Conservation (phyloP, 1,284 basidiomycete species). For the Pholiota adiposa region DNA sequence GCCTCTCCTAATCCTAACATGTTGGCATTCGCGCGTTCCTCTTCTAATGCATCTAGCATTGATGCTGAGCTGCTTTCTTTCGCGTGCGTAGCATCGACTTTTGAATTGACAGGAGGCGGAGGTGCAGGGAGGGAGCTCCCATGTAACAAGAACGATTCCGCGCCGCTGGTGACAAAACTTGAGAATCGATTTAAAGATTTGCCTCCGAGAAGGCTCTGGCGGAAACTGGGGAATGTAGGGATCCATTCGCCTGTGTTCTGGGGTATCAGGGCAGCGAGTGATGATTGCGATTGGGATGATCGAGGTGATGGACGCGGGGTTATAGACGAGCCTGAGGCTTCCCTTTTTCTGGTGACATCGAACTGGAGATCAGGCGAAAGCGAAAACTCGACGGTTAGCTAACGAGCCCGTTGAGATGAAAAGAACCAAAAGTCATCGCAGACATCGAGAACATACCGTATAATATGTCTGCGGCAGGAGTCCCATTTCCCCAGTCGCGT, state of each 20-base stretch:
- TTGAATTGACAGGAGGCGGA: constrained; percentile 17
- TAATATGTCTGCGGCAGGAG: constrained; percentile 75
- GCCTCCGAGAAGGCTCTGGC: constrained; percentile 73
- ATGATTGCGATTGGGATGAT: constrained; percentile 24
- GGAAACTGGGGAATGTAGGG: constrained; percentile 63
- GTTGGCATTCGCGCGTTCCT: constrained; percentile 39
- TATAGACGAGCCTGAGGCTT: constrained; percentile 49
- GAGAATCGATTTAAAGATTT: constrained; percentile 83
- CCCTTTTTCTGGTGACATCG: constrained; percentile 36
- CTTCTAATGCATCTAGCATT: constrained; percentile 36
- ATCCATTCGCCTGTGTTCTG: constrained; percentile 78
- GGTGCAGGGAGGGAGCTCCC: constrained; percentile 43
- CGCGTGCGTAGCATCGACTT: constrained; percentile 14
- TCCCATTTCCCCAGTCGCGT: constrained; percentile 61
- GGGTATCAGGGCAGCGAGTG: constrained; percentile 54
- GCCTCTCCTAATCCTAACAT: constrained; percentile 52
- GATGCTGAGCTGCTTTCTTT: constrained; percentile 27
- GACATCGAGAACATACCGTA: constrained; percentile 49
- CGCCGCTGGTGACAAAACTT: constrained; percentile 83
- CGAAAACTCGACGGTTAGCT: constrained; percentile 69
- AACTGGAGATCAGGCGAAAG: constrained; percentile 49
- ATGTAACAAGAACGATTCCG: constrained; percentile 78
- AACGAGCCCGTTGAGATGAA: constrained; percentile 13
- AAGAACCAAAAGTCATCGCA: constrained; percentile 6
- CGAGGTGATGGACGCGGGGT: constrained; percentile 58